Base-by-base conservation (phyloP, 306 rosid species). In the Rubus parviflorus region DNA sequence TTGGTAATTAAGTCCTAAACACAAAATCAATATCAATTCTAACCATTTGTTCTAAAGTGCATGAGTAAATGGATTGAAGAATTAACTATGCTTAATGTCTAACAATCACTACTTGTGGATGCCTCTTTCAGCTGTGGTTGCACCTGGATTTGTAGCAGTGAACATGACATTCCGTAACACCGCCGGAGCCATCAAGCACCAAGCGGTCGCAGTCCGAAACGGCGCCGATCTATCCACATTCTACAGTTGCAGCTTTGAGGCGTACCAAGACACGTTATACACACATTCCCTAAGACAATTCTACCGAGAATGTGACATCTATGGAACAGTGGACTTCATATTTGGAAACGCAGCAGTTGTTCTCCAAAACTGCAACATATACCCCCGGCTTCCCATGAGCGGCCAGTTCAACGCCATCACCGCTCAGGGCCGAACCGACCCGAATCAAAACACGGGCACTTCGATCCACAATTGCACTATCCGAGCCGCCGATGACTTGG, bases 291-390 rank as follows among this genome's bases (percentile, higher is more conserved):
- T 88, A 6, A 81, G 98, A 10, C 97, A 93, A 64, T 88, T 93
- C 83, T 93, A 91, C 79, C 76, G 93, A n/a, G 98, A 91, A 67
- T 93, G 97, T 46, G 92, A 89, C 72, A 87, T 91, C 35, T 93
- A 86, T 64, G 97, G 98, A 30, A 93, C 98, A 0, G 97, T 93
- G 16, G 98, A 93, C 53, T 94, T 94, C 90, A 92, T 95, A 52
- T 95, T 95, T n/a, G 97, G 98, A 4, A 92, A 95, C 42, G 98
- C 98, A 2, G 93, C 93, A 37, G 95, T 85, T 20, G 96, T 95
- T 0, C 81, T 95, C 80, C 97, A 95, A 71, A 92, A 80, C 78
- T 92, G 98, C 84, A 89, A 92, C 81, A 13, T 94, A 12, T 86
- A 88, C 62, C 95, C 98, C 0, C 90, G 97, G n/a, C 86, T 92